Base-by-base conservation (phyloP, 108 stramenopile species). In the Cylindrotheca closterium region DNA sequence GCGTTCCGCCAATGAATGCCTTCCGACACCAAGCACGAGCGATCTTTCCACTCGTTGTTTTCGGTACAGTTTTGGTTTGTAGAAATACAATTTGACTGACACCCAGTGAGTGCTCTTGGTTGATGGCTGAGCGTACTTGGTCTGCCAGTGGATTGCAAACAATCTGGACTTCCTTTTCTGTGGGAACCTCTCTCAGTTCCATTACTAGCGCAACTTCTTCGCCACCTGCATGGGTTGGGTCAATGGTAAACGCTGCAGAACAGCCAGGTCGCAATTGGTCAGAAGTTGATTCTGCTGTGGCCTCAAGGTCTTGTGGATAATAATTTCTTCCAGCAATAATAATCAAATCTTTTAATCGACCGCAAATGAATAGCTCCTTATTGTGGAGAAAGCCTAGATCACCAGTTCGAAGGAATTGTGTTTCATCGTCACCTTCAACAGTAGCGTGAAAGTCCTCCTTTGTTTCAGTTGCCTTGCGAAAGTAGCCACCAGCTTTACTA, bases 41-140 rank as follows among this genome's bases (percentile, higher is more conserved):
- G 60, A 99, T 99, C 67, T 99, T 99, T 7, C 99, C 99, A 51
- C 94, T 96, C 15, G 94, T 98, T 19, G 99, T 99, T 74, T 99
- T 99, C 4, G 96, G 96, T 8, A 98, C 82, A 0, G 94, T 96
- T 50, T 88, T 79, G 17, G 92, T 83, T 59, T 87, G 70, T 19
- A 99, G 50, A 7, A 98, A 72, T 5, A 93, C 73, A 65, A 99
- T 74, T 28, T 80, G 65, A 18, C 82, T 53, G 1, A 99, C 37
- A 15, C 79, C 71, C 8, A 91, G 57, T 15, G 89, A 87, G 55
- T 92, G 91, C 63, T 91, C 94, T 63, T 87, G 82, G 42, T 75
- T 78, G 48, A 95, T 73, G 47, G 86, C 81, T 2, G 85, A 37
- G 50, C 76, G 62, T 47, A 94, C 65, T 42, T 67, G 34, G n/a